Evolutionary conservation across 371 early-diverging fungal genomes (phyloP), one percentile per base, ranked within the genome.

Genomic region (Quaeritorhiza haematococci): DNA sequence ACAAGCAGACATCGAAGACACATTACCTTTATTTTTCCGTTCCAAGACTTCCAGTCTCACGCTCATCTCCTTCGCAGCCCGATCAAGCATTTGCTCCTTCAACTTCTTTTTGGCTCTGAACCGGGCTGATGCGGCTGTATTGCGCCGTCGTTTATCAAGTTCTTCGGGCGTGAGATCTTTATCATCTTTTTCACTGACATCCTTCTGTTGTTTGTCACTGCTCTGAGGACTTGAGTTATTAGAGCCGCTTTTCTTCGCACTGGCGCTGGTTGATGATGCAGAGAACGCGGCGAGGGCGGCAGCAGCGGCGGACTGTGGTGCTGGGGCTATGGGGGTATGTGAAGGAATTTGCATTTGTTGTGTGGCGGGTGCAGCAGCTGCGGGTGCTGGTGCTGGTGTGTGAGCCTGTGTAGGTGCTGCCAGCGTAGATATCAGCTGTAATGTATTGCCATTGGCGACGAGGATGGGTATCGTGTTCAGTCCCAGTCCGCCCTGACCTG

Each of bases 81-180:
- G 79, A 65, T 92, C 91, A 19, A 94, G 75, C 4, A 80, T 86
- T 74, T 91, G 87, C 68, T 95, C 95, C 34, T 89, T 82, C 55
- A 80, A 61, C 64, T 92, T 91, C 68, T 95, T 97, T 82, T 93
- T 93, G 38, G 92, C 79, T 0, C 97, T 83, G 80, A 97, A 97
- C n/a, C 97, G 78, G 3, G 95, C 95, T 7, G 93, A 92, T 0
- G 97, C 97, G 0, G 87, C 92, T 1, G 95, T 96, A 78, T 96
- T 96, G 10, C 95, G 79, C 21, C 85, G 76, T 21, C 96, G 82
- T 69, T 94, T 94, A 67, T 93, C 94, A 29, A 48, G 33, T 45
- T 59, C 70, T 41, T 55, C 64, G 17, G 27, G 61, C 42, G 35
- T 66, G 59, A 44, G 41, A 41, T 53, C 49, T n/a, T 64, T 58